Percentiles rank a stretch among this genome's conserved stretches.
These are phyloP conservation scores for Penicillium sp. DNA, from an alignment of 2,329 filamentous ascomycete species.

Conservation along the genomic window DNA sequence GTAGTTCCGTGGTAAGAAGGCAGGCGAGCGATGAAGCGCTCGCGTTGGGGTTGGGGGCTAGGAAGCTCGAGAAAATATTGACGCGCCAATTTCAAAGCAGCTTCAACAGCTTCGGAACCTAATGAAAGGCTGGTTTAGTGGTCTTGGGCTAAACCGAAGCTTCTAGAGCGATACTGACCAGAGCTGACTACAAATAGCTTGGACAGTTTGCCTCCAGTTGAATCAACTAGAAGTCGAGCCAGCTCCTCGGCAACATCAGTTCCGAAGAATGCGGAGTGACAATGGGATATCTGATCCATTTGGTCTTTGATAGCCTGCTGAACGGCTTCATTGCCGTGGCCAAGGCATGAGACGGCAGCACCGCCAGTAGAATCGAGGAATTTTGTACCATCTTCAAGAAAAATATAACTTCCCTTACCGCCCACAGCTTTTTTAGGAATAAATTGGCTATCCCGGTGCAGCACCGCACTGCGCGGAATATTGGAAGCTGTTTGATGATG, in stretches of 20 bases:
- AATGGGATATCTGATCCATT: conserved; percentile 60
- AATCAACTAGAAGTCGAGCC: conserved; percentile 51
- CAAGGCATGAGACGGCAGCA: conserved; percentile 71
- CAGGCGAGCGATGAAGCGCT: conserved; percentile 64
- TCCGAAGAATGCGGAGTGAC: conserved; percentile 60
- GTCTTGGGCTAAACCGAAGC: neutral
- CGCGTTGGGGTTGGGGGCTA: conserved; percentile 54
- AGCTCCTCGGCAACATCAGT: conserved; percentile 56
- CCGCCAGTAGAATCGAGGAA: conserved; percentile 74
- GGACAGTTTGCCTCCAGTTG: conserved; percentile 55
- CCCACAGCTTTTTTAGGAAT: conserved; percentile 50
- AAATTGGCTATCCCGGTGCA: conserved; percentile 54
- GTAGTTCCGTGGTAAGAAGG: conserved; percentile 72
- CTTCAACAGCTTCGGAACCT: conserved; percentile 70
- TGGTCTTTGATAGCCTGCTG: conserved; percentile 61
- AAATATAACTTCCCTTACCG: conserved; percentile 54
- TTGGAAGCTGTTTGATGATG: neutral
- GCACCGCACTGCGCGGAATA: conserved; percentile 36
- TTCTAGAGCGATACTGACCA: conserved; percentile 41
- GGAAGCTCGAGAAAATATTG: conserved; percentile 66
- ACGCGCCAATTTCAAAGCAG: conserved; percentile 65
- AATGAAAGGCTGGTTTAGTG: neutral
- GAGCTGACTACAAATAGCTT: conserved; percentile 60
- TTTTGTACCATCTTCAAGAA: conserved; percentile 55
- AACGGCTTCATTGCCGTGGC: conserved; percentile 65